Evolutionary conservation across 2,329 filamentous ascomycete genomes (phyloP).

Genomic region (Ilyonectria mors-panacis): DNA sequence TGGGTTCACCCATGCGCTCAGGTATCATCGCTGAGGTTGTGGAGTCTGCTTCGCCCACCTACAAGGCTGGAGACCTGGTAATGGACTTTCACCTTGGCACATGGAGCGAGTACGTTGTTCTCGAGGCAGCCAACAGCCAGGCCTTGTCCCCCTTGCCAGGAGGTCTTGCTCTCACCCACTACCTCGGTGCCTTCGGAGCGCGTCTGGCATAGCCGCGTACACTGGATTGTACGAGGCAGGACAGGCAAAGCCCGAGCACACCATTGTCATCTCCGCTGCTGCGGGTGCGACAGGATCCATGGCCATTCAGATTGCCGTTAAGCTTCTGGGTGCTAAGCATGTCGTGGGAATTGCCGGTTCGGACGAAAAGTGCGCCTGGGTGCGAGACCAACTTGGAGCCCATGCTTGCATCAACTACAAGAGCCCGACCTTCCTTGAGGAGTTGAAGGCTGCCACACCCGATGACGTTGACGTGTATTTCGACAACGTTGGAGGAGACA

Average conservation of each 20-base stretch:
- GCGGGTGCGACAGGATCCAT: conserved; percentile 50
- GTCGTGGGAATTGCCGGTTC: conserved; percentile 49
- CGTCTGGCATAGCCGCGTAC: conserved; percentile 47
- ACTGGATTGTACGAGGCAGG: conserved; percentile 44
- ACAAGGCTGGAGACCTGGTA: conserved; percentile 47
- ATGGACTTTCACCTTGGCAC: conserved; percentile 50
- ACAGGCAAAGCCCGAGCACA: conserved; percentile 47
- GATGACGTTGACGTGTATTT: conserved; percentile 50
- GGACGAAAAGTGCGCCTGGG: conserved; percentile 50
- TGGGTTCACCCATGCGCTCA: conserved; percentile 49
- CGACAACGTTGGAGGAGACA: conserved; percentile 48
- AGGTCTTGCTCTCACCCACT: conserved; percentile 45
- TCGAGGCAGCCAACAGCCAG: conserved; percentile 47
- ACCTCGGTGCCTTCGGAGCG: conserved; percentile 50
- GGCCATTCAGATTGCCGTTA: conserved; percentile 49
- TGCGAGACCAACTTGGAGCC: conserved; percentile 45
- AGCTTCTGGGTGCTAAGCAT: conserved; percentile 48
- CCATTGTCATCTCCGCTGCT: conserved; percentile 49
- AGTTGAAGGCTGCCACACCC: conserved; percentile 46
- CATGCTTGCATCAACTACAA: conserved; percentile 51
- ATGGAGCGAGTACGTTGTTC: conserved; percentile 48
- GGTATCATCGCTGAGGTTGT: conserved; percentile 49
- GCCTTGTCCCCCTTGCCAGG: conserved; percentile 44
- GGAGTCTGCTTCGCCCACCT: conserved; percentile 44
- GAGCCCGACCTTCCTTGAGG: conserved; percentile 48